Base-by-base conservation (phyloP, 768 basidiomycete species). In the Tricholoma saponaceum region DNA sequence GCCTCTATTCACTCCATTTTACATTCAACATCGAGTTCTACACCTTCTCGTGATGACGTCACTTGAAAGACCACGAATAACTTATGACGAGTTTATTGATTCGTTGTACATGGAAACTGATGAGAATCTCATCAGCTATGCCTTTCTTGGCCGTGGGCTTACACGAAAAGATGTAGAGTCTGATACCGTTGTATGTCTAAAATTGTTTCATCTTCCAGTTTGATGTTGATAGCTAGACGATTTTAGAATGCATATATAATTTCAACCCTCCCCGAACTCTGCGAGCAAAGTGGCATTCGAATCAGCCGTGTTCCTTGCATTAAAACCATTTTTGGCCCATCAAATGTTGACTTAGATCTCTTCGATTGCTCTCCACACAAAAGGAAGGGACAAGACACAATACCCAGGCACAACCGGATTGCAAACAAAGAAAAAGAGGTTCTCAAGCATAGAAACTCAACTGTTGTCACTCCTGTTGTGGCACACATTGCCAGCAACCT, bases 391-490 rank as follows among this genome's bases (percentile, higher is more conserved):
- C 59, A 58, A 30, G 51, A 37, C 52, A 60, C 51, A 60, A 30
- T 44, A 16, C 50, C 60, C 12, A 73, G 70, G 59, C 73, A 65
- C 54, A 46, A n/a, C 22, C 56, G 39, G 53, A 18, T 55, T 20
- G 28, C 49, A 5, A 60, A 69, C 43, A 58, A 56, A 23, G 67
- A 70, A 55, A 55, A 41, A 20, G 66, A 70, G 23, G 66, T 70
- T 20, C 63, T 73, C 18, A 66, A 66, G 51, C 69, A 69, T 55
- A 57, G 64, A 35, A 65, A 62, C 35, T 66, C 72, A 64, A 71
- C 77, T 69, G 61, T 72, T 7, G 74, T 82, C 16, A 84, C 82
- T 4, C 74, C 82, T 0, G 64, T 73, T 30, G 78, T 85, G 16
- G 73, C 71, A n/a, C 68, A 69, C 1, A 74, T 85, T 26, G 70